phyloP scores from a whole-genome alignment of 1,284 basidiomycete species.

The Anthracocystis setariae region DNA sequence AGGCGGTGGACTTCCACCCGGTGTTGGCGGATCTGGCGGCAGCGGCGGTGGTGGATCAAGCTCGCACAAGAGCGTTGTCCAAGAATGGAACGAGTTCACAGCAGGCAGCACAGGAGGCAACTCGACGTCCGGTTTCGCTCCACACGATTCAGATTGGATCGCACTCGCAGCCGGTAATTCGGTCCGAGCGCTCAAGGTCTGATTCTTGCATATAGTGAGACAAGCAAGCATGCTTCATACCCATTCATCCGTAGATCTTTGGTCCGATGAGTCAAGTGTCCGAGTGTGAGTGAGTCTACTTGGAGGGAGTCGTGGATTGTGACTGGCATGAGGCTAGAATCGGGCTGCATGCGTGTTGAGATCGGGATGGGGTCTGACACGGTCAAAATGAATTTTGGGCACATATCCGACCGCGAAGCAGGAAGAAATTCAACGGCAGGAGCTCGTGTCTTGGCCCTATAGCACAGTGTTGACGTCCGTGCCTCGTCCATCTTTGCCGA shows the following conservation, averaged over 20 bases:
- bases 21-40: constrained; percentile 37
- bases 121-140: constrained; percentile 32
- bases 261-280: background rate
- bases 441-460: background rate
- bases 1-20: constrained; percentile 27
- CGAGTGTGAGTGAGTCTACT: background rate
- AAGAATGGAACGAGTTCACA: constrained; percentile 66
- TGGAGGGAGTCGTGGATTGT: background rate
- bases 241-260: background rate
- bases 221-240: constrained; percentile 7
- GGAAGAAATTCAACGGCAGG: constrained; percentile 12
- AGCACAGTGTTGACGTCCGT: constrained; percentile 15
- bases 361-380: background rate
- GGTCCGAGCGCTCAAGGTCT: constrained; percentile 46
- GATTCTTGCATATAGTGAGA: background rate
- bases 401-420: background rate
- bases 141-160: constrained; percentile 52
- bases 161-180: constrained; percentile 45
- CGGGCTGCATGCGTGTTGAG: too few species aligned
- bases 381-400: too few species aligned
- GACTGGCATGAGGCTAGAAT: too few species aligned
- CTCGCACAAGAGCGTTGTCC: constrained; percentile 55
- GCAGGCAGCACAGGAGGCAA: constrained; percentile 23
- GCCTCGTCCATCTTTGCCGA: constrained; percentile 1
- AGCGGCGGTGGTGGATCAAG: constrained; percentile 19